Evolutionary conservation across 176 grass and related monocot species (phyloP).

Genomic region (Phragmites australis): DNA sequence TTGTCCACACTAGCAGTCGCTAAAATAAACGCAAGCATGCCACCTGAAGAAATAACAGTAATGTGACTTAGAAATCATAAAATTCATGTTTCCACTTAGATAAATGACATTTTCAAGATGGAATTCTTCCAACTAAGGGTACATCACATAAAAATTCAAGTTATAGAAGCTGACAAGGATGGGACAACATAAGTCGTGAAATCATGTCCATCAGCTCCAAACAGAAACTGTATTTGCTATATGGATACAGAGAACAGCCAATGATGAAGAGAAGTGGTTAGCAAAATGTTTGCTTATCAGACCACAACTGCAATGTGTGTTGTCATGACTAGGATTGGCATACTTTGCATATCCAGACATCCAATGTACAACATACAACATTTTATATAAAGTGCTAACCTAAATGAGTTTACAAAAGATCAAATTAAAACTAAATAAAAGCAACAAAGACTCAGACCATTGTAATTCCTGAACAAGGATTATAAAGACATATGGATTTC

Average conservation of each 20-base stretch:
- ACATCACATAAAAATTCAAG: not conserved
- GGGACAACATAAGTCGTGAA: not conserved
- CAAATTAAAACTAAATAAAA: not conserved
- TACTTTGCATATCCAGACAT: not conserved
- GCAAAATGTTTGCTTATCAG: not conserved
- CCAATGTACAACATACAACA: not conserved
- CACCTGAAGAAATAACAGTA: slow-evolving; percentile 46
- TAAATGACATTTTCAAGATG: not conserved
- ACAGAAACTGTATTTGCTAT: not conserved
- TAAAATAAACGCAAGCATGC: slow-evolving; percentile 47
- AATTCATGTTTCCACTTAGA: not conserved
- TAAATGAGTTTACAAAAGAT: not conserved
- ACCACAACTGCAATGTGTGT: not conserved
- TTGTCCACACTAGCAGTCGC: slow-evolving; percentile 69
- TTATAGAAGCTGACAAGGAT: not conserved
- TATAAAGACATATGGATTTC: not conserved
- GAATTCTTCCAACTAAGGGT: not conserved
- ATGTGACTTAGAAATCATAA: slow-evolving; percentile 13
- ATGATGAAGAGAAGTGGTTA: not conserved
- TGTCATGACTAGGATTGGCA: not conserved
- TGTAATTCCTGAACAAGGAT: not conserved
- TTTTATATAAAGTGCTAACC: not conserved
- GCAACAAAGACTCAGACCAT: not conserved
- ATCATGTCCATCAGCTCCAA: not conserved
- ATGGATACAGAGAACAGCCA: not conserved